phyloP scores from a whole-genome alignment of 768 basidiomycete species.

The Lentinula sp. region DNA sequence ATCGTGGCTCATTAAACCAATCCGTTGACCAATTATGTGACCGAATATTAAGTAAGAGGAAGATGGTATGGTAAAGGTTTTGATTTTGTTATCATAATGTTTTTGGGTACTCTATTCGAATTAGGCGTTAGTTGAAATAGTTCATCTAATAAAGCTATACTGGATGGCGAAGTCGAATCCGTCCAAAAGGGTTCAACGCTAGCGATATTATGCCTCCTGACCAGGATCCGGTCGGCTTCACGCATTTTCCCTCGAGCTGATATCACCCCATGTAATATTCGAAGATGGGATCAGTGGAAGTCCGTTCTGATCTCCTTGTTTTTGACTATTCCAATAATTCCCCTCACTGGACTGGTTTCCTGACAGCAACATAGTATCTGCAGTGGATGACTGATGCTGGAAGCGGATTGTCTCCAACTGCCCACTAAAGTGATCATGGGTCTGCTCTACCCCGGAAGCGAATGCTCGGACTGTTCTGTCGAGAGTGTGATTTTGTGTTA shows the following conservation, averaged over 20 bases:
- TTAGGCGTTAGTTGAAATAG: too few relatives aligned
- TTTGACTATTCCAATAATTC: background rate
- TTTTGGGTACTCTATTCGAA: too few relatives aligned
- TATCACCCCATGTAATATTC: background rate
- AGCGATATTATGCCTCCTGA: too few relatives aligned
- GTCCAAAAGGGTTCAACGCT: too few relatives aligned
- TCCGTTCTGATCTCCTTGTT: background rate
- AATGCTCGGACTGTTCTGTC: background rate
- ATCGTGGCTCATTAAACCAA: too few relatives aligned
- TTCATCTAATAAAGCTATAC: too few relatives aligned
- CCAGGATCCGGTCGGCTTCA: background rate
- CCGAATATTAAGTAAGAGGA: too few relatives aligned
- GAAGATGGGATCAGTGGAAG: background rate
- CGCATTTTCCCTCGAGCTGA: background rate
- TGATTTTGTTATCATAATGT: too few relatives aligned
- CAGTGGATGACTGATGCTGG: background rate
- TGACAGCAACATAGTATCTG: background rate
- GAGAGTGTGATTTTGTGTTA: constrained; percentile 5
- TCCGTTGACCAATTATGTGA: too few relatives aligned
- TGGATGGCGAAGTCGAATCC: too few relatives aligned
- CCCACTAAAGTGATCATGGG: background rate
- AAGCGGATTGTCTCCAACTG: background rate
- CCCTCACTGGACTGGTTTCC: background rate
- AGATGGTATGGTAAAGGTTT: too few relatives aligned
- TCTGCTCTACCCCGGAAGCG: background rate